Base-by-base conservation (phyloP, 2,329 filamentous ascomycete species). In the Pseudogymnoascus sp. region DNA sequence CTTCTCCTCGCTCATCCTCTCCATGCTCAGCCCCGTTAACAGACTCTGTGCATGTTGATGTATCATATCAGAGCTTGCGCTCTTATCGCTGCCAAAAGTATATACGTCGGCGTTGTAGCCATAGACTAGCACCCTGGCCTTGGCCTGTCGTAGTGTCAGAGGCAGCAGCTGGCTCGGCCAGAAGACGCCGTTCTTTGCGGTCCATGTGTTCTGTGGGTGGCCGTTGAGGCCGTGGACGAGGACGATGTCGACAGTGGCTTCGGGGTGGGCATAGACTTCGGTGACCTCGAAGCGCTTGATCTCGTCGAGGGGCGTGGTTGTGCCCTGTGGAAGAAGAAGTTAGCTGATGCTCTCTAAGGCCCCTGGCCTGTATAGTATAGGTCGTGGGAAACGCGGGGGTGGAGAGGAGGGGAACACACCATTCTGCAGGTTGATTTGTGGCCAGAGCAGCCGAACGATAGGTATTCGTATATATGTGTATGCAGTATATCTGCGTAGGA, bases 201-300 rank as follows among this genome's bases (percentile, higher is more conserved):
- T 77, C 80, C 88, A 91, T 53, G 87, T 88, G 66, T 80, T 79
- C 59, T 83, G 76, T 0, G 88, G 86, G 23, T 84, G 76, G 33
- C 88, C 88, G 72, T 89, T 89, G 44, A 82, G 80, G 37, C 88
- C 88, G 69, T 91, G 88, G 31, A 91, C 84, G 65, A 91, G 82
- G 25, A 91, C 82, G 44, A 91, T 84, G 69, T 86, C 84, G 69
- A 82, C 83, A 64, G 79, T 79, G 61, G 84, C 84, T 63, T 84
- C 76, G 6, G 83, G 82, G 63, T 85, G 82, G 0, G 77, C 79
- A 71, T 83, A 85, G 59, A 86, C 82, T 59, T 81, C 78, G 1
- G 83, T 85, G 61, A 82, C 77, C 72, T 85, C 84, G 73, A 81
- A 84, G 18, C 83, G 82, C 62, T 75, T 76, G 64, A 82, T 79